phyloP scores from a whole-genome alignment of 345 rosid species.

The Corymbia maculata region DNA sequence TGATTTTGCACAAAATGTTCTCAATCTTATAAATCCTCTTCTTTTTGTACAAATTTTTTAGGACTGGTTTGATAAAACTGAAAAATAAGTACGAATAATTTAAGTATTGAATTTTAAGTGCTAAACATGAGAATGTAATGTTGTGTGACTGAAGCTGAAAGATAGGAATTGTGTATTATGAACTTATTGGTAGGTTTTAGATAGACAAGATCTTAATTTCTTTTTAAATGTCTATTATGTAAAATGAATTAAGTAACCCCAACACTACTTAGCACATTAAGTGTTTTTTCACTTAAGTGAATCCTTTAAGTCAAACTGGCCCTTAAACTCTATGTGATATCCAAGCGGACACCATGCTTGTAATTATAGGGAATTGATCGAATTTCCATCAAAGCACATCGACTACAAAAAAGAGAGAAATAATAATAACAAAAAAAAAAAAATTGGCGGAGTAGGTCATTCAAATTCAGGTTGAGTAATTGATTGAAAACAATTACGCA shows the following conservation, averaged over 20 bases:
- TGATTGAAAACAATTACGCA: neutral
- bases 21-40: neutral
- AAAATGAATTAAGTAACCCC: neutral
- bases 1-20: neutral
- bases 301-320: neutral
- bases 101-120: neutral
- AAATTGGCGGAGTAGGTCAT: accelerated
- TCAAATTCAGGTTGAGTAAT: neutral
- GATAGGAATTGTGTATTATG: neutral
- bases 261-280: neutral
- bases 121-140: neutral
- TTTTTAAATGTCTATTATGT: neutral
- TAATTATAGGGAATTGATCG: neutral
- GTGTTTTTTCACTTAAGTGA: neutral
- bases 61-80: neutral
- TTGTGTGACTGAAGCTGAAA: neutral
- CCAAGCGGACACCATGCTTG: neutral
- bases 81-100: neutral
- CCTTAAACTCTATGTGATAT: neutral
- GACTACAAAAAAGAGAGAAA: neutral
- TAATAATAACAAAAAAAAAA: neutral
- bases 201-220: neutral
- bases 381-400: neutral
- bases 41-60: neutral
- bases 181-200: neutral